phyloP scores from a whole-genome alignment of 306 rosid genomes.

The Mimosa bimucronata region DNA sequence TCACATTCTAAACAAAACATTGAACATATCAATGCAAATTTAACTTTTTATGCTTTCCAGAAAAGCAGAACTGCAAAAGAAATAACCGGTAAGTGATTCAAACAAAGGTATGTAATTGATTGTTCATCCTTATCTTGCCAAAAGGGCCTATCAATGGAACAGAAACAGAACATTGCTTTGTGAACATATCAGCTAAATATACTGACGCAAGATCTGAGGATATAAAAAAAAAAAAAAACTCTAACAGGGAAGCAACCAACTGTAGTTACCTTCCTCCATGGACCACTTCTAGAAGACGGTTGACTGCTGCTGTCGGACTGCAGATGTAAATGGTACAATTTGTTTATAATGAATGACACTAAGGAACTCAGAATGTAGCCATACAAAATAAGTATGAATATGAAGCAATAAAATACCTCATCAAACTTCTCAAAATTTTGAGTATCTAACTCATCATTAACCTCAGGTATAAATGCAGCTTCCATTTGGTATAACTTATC shows the following conservation, averaged over 20 bases:
- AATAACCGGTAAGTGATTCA: not conserved
- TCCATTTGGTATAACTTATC: slow-evolving; percentile 85
- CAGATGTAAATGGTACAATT: slow-evolving; percentile 29
- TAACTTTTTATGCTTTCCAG: not conserved
- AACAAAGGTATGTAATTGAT: not conserved
- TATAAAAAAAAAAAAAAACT: not conserved
- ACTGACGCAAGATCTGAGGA: not conserved
- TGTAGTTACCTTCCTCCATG: slow-evolving; percentile 90
- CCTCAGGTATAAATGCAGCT: slow-evolving; percentile 96
- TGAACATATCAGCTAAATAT: not conserved
- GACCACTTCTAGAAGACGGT: slow-evolving; percentile 76
- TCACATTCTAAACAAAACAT: not conserved
- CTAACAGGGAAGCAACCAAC: not conserved
- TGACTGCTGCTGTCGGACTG: slow-evolving; percentile 67
- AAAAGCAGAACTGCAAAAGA: not conserved
- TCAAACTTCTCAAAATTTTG: slow-evolving; percentile 98
- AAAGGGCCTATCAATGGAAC: not conserved
- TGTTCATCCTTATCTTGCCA: slow-evolving; percentile 11
- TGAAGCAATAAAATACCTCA: slow-evolving; percentile 62
- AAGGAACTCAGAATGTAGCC: slow-evolving; percentile 24
- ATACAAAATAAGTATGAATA: slow-evolving; percentile 28
- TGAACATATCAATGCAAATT: not conserved
- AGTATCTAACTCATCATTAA: slow-evolving; percentile 91
- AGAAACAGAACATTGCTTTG: not conserved
- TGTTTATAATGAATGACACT: slow-evolving; percentile 22